These are phyloP conservation scores for Ophiostoma himal-ulmi DNA, from an alignment of 2,329 filamentous ascomycete species.

Conservation along the genomic window DNA sequence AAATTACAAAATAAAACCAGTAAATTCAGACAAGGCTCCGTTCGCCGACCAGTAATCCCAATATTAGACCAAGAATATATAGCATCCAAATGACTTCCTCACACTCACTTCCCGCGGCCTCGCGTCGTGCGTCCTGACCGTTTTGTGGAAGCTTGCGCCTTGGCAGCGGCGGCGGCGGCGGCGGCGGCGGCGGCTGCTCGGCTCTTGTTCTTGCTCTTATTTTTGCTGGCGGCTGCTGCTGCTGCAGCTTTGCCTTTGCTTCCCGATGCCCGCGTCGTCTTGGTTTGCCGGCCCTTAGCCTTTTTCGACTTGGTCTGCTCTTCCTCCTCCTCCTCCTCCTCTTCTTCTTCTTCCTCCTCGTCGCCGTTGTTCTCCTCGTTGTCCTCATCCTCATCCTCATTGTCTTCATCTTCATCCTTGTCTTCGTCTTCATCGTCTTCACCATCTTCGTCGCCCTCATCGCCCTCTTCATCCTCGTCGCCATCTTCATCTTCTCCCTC, in stretches of 20 bases:
- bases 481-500: not conserved
- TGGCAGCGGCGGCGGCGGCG: not conserved
- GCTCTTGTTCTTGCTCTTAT: not conserved
- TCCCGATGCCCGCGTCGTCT: constrained; percentile 21
- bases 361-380: not conserved
- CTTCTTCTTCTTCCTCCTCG: constrained; percentile 14
- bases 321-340: constrained; percentile 16
- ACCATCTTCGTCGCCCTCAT: not conserved
- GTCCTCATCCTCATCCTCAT: constrained; percentile 9
- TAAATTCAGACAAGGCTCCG: not conserved
- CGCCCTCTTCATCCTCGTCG: constrained; percentile 4
- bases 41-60: not conserved
- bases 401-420: constrained; percentile 11
- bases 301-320: constrained; percentile 15
- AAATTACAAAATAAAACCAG: not conserved
- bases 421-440: constrained; percentile 4
- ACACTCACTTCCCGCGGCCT: constrained; percentile 6
- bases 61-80: not conserved
- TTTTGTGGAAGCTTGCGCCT: not conserved
- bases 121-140: constrained; percentile 3
- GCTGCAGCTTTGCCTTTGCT: not conserved
- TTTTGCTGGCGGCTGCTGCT: not conserved
- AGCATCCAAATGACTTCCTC: not conserved
- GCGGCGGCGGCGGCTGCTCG: not conserved
- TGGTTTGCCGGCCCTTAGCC: constrained; percentile 19